A percentile compares a stretch with the other conserved stretches of the same genome.
These are phyloP conservation scores for Rubia yunnanensis DNA, from an alignment of 257 asterid genomes.

Conservation along the genomic window DNA sequence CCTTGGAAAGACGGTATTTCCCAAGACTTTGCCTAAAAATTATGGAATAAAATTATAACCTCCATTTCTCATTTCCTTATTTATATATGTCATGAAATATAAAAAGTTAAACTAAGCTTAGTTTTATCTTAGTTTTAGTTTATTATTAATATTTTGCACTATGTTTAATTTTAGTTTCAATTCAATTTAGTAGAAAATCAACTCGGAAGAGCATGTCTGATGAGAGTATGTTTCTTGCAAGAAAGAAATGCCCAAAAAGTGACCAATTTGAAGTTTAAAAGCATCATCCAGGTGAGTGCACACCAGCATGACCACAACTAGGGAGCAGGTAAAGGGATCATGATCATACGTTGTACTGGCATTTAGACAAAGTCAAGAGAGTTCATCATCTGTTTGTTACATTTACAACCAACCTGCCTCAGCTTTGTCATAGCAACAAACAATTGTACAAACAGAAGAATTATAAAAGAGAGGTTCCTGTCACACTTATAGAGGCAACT, in stretches of 20 bases:
- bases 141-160: no score
- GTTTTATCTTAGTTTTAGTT: no score
- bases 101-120: no score
- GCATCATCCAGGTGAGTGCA: background rate
- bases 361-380: background rate
- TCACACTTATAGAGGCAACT: conserved; percentile 53
- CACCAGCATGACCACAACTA: background rate
- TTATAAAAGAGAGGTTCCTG: background rate
- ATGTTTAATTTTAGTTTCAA: no score
- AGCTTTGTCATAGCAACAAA: background rate
- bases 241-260: background rate
- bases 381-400: background rate
- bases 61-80: no score
- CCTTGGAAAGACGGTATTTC: no score
- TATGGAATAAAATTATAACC: no score
- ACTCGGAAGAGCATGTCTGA: no score
- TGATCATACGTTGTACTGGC: background rate
- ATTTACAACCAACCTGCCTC: background rate
- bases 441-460: conserved; percentile 10
- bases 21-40: no score
- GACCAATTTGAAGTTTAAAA: background rate
- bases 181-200: no score
- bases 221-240: background rate
- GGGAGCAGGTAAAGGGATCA: background rate
- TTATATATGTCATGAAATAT: no score